Evolutionary conservation across 805 yeast species (phyloP), one percentile per base, ranked within the genome.

Genomic region (Tanozyma kutaoensis): DNA sequence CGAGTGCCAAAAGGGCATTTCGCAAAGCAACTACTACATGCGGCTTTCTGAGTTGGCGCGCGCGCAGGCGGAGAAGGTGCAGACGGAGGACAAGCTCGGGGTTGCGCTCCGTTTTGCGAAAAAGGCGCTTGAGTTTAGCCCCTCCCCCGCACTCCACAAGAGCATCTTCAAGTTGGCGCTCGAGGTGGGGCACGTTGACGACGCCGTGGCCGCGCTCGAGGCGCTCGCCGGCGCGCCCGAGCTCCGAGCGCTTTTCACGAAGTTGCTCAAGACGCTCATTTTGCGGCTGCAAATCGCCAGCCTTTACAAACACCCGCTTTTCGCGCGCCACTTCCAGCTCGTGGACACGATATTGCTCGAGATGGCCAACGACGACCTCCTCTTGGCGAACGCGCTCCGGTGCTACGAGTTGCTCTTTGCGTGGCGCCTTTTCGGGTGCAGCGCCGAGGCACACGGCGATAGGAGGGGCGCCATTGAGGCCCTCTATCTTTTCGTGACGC

Each of bases 391-490:
- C 20, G 44, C 62, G 1, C 40, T 57, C 16, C 50, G 37, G 27
- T 48, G 43, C 27, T 57, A 56, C 35, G 59, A 59, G 36, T 48
- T 52, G 25, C 37, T 57, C 15, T 59, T 53, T 36, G 42, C 62
- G 3, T 59, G 63, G 64, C 52, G 66, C 31, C 42, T 59, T 11
- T 43, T 46, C 29, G 56, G 57, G 4, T 23, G 40, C 20, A 22
- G 29, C 4, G 27, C 41, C 5, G 31, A 29, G 12, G 32, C 37
- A 15, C 29, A 44, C 23, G 45, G 37, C 8, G 62, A 55, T 30
- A 54, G 48, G 28, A 51, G 77, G 29, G 71, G 70, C 3, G 56
- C 65, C 1, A 41, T 48, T 15, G 62, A 60, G 31, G 45, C 60
- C 1, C 46, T 60, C 25, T 60, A 58, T 32, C 35, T 36, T 28